Base-by-base conservation (phyloP, 768 basidiomycete species). In the Mycena sanguinolenta region DNA sequence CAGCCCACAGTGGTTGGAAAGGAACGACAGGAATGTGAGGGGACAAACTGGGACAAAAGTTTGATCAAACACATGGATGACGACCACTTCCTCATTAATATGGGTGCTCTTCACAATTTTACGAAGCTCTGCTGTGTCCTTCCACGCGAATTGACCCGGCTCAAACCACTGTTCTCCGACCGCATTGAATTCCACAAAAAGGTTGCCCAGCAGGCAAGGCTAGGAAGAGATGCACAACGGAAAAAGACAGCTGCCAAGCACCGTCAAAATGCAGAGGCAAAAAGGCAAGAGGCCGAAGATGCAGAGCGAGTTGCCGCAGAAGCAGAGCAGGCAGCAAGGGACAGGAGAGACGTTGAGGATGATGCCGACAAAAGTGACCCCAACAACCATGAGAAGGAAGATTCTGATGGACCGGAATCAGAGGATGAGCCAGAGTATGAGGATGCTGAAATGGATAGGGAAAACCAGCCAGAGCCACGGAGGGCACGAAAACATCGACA, bases 91-190 rank as follows among this genome's bases (percentile, higher is more conserved):
- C n/a, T n/a, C 25, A 32, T 64, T 10, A 64, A 64, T 21, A 64
- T 64, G 63, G 25, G 53, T 25, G 52, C 53, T 2, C 63, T 54
- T 19, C 63, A 64, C 63, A 64, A 64, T 38, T 64, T 64, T 23
- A 23, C 44, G 8, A 49, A 49, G 14, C n/a, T 49, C 46, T 49
- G 46, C 23, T n/a, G n/a, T n/a, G 46, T 49, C n/a, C n/a, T 49
- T 21, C 46, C 46, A 5, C 21, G 46, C 14, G n/a, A 5, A 49
- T 23, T 66, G 19, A 58, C 57, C 9, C 10, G 59, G 44, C 65
- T 66, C 25, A 49, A 39, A 25, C 50, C 16, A 6, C 44, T 58
- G 23, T 27, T 42, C 42, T n/a, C 44, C 3, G 65, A 66, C 2
- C 65, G 65, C 9, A 25, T 42, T 3, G 36, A 34, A 30, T 67